Percentiles rank a stretch among this genome's conserved stretches.
Conservation (phyloP, 225 moss, liverwort and hornwort genomes). For the Pseudisothecium myosuroides region DNA sequence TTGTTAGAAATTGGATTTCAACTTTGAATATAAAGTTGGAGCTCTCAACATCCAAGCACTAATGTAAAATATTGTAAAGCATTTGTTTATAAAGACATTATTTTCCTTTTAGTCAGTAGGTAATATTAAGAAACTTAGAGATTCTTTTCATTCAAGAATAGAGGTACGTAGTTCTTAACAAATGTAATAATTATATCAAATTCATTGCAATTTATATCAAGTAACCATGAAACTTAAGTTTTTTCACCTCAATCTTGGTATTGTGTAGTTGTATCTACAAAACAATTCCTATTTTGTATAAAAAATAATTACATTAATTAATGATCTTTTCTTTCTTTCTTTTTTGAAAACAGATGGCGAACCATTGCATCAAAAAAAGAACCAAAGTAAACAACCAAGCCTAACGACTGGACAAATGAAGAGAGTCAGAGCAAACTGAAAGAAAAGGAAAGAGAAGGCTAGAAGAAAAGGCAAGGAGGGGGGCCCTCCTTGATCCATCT, state of each 20-base stretch:
- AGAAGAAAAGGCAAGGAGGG: too few species aligned
- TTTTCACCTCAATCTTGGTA: neutral
- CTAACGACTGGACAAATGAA: too few species aligned
- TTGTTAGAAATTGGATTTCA: neutral
- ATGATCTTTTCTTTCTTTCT: too few species aligned
- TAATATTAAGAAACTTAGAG: neutral
- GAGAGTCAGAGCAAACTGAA: too few species aligned
- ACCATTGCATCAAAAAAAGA: too few species aligned
- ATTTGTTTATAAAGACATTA: neutral
- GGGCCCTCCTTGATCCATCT: too few species aligned
- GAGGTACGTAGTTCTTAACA: neutral
- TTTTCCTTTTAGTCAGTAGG: neutral
- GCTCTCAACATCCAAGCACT: neutral
- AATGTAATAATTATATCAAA: neutral
- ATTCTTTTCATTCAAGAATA: neutral
- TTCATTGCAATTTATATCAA: neutral
- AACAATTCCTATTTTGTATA: neutral
- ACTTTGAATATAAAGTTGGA: neutral
- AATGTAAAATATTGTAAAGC: neutral
- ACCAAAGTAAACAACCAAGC: too few species aligned
- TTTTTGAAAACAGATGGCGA: too few species aligned
- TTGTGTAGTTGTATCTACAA: neutral
- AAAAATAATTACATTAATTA: too few species aligned
- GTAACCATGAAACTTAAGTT: neutral
- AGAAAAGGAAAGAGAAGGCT: too few species aligned